Evolutionary conservation across 768 basidiomycete species (phyloP).

Genomic region (Nidularia pulvinata): DNA sequence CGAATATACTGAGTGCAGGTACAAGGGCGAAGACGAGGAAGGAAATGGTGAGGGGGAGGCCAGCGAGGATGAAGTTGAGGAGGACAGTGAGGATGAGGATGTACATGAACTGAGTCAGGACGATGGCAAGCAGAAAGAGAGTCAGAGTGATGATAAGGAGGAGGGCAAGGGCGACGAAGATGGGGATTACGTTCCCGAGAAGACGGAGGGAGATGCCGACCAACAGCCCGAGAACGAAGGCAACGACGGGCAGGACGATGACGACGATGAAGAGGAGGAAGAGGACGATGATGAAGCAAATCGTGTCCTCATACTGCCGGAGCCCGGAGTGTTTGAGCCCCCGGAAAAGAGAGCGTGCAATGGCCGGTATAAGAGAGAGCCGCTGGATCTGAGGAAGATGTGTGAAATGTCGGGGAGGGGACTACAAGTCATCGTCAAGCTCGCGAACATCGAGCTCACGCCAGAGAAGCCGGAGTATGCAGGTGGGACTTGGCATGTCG

Average conservation of each 20-base stretch:
- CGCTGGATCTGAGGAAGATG: not conserved
- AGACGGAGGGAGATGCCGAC: not conserved
- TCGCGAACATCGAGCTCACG: slow-evolving; percentile 25
- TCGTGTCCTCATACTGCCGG: not conserved
- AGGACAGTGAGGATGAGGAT: too few species aligned
- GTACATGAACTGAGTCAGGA: too few species aligned
- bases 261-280: not conserved
- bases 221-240: not conserved
- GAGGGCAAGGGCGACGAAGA: not conserved
- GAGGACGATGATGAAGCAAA: not conserved
- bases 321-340: not conserved
- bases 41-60: too few species aligned
- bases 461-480: slow-evolving; percentile 21
- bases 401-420: slow-evolving; percentile 6
- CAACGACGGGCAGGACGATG: not conserved
- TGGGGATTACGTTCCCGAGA: not conserved
- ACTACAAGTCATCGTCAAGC: slow-evolving; percentile 20
- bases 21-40: too few species aligned
- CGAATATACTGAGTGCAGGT: not conserved
- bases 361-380: not conserved
- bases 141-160: too few species aligned
- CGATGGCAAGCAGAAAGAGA: too few species aligned
- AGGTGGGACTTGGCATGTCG: slow-evolving; percentile 26
- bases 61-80: too few species aligned
- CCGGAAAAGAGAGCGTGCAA: too few species aligned